Conservation (phyloP, 257 asterid genomes). For the Echites panduratus region DNA sequence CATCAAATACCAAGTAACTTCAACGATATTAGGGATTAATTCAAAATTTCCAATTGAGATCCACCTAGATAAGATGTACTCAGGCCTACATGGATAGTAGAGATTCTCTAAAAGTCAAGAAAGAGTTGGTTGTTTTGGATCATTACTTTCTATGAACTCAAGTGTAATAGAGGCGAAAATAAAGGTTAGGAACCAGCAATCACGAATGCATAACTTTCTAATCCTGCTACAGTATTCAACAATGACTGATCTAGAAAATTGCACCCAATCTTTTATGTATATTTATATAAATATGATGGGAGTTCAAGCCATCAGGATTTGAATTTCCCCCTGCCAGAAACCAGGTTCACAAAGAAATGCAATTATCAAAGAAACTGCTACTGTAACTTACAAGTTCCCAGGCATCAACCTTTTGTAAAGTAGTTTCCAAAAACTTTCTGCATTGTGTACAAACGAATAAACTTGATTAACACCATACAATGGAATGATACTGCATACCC, state of each 20-base stretch:
- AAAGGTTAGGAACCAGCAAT: not conserved
- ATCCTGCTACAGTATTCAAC: not conserved
- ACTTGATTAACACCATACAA: not conserved
- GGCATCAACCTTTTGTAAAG: slow-evolving; percentile 44
- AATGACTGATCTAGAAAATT: not conserved
- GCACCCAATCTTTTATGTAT: not conserved
- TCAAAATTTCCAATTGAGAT: not conserved
- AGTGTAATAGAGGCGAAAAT: not conserved
- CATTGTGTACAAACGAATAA: slow-evolving; percentile 6
- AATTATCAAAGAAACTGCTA: not conserved
- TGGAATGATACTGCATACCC: not conserved
- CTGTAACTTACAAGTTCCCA: slow-evolving; percentile 67
- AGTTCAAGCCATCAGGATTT: not conserved
- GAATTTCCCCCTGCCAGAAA: not conserved
- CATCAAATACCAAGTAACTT: not conserved
- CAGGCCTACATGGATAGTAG: not conserved
- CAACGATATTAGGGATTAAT: not conserved
- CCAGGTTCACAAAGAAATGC: not conserved
- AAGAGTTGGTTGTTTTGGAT: not conserved
- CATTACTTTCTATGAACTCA: not conserved
- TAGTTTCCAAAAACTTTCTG: slow-evolving; percentile 51
- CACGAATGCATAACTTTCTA: not conserved
- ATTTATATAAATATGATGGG: not conserved
- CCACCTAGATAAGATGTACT: not conserved
- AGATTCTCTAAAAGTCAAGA: not conserved